A percentile compares a stretch with the other conserved stretches of the same genome.
Conservation (phyloP, 495 filamentous ascomycete genomes). For the Evernia prunastri region DNA sequence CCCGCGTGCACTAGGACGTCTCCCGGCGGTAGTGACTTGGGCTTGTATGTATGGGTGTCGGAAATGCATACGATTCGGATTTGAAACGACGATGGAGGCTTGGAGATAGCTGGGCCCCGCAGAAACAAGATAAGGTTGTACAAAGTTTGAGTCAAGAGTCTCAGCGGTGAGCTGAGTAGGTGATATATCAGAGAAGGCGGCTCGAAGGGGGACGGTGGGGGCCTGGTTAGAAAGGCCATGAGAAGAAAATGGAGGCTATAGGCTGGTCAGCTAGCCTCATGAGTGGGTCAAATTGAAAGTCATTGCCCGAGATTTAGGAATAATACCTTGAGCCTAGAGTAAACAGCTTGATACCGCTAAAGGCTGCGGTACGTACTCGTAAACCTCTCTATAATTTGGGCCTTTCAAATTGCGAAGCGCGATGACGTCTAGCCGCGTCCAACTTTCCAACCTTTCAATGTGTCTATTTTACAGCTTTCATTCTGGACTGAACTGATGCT, state of each 20-base stretch:
- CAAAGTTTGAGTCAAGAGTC: conserved; percentile 44
- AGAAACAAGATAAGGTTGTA: conserved; percentile 59
- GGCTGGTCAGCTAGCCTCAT: background rate
- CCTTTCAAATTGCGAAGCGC: background rate
- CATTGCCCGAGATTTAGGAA: too few species aligned
- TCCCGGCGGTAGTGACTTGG: conserved; percentile 59
- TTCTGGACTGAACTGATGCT: background rate
- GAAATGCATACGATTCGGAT: conserved; percentile 83
- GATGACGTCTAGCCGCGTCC: background rate
- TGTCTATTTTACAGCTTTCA: background rate
- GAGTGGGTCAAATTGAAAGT: too few species aligned
- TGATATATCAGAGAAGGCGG: conserved; percentile 42
- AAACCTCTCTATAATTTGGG: too few species aligned
- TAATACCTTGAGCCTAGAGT: too few species aligned
- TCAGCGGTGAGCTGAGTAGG: conserved; percentile 45
- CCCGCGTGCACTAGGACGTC: conserved; percentile 88
- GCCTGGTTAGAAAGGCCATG: conserved; percentile 12
- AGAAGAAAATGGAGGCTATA: background rate
- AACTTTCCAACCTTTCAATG: background rate
- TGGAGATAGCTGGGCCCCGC: conserved; percentile 51
- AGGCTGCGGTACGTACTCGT: too few species aligned
- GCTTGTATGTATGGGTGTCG: conserved; percentile 73
- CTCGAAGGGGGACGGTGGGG: conserved; percentile 40
- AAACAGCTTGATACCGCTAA: background rate
- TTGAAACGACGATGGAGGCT: conserved; percentile 43